Evolutionary conservation across 2,329 filamentous ascomycete species (phyloP).

Genomic region (Phaeosphaeriaceae sp.): DNA sequence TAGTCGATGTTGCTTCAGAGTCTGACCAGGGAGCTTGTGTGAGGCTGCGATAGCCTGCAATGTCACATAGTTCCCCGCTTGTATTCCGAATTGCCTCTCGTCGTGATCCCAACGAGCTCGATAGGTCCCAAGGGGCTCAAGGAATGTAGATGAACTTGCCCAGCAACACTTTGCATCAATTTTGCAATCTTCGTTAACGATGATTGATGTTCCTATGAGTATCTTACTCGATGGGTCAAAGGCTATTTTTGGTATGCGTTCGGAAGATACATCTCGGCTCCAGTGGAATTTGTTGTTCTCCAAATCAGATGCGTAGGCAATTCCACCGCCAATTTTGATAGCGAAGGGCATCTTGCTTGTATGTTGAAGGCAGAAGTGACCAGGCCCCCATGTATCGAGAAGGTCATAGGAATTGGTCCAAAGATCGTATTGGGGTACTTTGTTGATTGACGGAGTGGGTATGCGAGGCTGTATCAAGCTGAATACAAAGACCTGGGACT

Average conservation of each 20-base stretch:
- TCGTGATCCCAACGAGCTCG: background rate
- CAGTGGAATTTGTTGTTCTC: too few species aligned
- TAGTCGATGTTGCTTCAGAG: conserved; percentile 5
- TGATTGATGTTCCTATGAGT: background rate
- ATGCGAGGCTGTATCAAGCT: background rate
- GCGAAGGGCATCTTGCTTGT: too few species aligned
- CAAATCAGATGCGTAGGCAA: too few species aligned
- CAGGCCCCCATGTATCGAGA: too few species aligned
- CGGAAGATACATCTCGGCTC: too few species aligned
- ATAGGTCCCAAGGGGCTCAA: conserved; percentile 2
- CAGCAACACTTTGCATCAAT: conserved; percentile 3
- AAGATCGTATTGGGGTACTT: too few species aligned
- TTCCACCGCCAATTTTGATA: too few species aligned
- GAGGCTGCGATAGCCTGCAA: background rate
- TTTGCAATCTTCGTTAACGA: background rate
- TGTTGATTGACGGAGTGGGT: too few species aligned
- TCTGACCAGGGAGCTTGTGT: conserved; percentile 8
- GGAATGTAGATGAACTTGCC: background rate
- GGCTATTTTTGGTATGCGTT: too few species aligned
- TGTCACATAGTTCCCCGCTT: conserved; percentile 7
- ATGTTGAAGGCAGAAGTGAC: too few species aligned
- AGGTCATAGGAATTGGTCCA: too few species aligned
- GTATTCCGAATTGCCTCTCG: conserved; percentile 10
- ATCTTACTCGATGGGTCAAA: background rate
- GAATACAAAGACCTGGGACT: conserved; percentile 2